These are phyloP conservation scores for Phialemonium atrogriseum DNA, from an alignment of 2,329 filamentous ascomycete species.

Conservation along the genomic window DNA sequence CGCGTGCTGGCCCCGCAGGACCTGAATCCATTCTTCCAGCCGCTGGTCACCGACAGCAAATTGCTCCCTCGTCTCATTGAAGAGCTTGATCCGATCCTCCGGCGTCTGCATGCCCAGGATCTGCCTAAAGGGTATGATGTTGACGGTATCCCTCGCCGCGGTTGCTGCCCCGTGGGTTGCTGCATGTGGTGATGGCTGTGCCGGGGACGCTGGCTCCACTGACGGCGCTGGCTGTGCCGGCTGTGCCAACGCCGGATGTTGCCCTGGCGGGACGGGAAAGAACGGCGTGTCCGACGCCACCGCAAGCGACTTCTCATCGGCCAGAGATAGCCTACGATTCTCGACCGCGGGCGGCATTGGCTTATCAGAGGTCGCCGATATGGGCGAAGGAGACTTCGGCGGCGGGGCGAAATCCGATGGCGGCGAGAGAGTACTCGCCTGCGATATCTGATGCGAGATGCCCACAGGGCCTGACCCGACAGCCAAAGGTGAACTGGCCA, in stretches of 20 bases:
- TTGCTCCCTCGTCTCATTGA: conserved; percentile 61
- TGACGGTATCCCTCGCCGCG: too few species aligned
- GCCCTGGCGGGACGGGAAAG: conserved; percentile 28
- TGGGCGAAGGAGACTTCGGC: conserved; percentile 33
- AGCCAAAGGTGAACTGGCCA: conserved; percentile 1
- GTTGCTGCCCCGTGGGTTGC: not conserved
- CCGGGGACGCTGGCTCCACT: conserved; percentile 5
- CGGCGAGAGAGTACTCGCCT: conserved; percentile 24
- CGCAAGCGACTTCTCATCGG: conserved; percentile 34
- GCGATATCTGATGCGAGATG: conserved; percentile 26
- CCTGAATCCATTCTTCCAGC: conserved; percentile 49
- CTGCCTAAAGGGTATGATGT: conserved; percentile 62
- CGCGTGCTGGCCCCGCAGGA: conserved; percentile 35
- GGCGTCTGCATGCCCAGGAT: conserved; percentile 63
- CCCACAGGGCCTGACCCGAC: conserved; percentile 2
- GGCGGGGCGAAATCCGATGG: conserved; percentile 14
- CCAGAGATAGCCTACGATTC: conserved; percentile 26
- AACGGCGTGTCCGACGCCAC: conserved; percentile 24
- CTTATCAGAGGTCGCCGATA: conserved; percentile 28
- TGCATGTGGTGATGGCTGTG: too few species aligned
- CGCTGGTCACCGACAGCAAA: conserved; percentile 70
- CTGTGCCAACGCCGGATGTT: conserved; percentile 29
- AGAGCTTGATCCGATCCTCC: conserved; percentile 63
- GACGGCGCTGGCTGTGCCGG: too few species aligned
- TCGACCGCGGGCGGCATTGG: conserved; percentile 15